These are phyloP conservation scores for Fraxinus quadrangulata DNA, from an alignment of 257 asterid species.

Conservation along the genomic window DNA sequence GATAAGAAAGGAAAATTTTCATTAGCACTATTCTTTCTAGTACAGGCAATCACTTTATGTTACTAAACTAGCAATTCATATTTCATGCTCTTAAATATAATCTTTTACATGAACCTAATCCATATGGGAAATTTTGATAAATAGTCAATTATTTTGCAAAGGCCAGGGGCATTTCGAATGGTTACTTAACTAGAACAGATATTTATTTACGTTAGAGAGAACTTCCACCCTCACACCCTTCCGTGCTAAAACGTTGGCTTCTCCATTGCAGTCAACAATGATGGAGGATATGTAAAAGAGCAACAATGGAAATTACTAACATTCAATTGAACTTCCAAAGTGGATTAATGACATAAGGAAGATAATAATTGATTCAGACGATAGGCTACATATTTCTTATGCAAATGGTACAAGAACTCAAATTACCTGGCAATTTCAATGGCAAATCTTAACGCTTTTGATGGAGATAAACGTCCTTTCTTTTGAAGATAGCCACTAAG, in stretches of 20 bases:
- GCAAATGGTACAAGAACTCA: slow-evolving; percentile 9
- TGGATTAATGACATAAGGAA: slow-evolving; percentile 4
- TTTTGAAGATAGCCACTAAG: slow-evolving; percentile 75
- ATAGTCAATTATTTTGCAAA: neutral
- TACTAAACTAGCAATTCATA: neutral
- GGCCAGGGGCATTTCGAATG: neutral
- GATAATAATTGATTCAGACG: neutral
- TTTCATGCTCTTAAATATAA: neutral
- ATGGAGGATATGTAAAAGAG: slow-evolving; percentile 4
- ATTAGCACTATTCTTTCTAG: neutral
- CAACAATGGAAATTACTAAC: neutral
- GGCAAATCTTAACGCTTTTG: slow-evolving; percentile 81
- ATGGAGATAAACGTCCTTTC: slow-evolving; percentile 87
- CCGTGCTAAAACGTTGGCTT: neutral
- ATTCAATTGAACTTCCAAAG: neutral
- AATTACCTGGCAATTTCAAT: slow-evolving; percentile 91
- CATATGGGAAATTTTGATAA: neutral
- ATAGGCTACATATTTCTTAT: neutral
- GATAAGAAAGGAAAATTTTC: neutral
- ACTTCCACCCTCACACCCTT: neutral
- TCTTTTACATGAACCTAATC: neutral
- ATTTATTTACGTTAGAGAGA: neutral
- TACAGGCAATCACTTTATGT: neutral
- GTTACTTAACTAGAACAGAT: neutral
- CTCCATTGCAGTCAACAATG: neutral